These are phyloP conservation scores for Venturia oleaginea DNA, from an alignment of 2,329 filamentous ascomycete species.

Conservation along the genomic window DNA sequence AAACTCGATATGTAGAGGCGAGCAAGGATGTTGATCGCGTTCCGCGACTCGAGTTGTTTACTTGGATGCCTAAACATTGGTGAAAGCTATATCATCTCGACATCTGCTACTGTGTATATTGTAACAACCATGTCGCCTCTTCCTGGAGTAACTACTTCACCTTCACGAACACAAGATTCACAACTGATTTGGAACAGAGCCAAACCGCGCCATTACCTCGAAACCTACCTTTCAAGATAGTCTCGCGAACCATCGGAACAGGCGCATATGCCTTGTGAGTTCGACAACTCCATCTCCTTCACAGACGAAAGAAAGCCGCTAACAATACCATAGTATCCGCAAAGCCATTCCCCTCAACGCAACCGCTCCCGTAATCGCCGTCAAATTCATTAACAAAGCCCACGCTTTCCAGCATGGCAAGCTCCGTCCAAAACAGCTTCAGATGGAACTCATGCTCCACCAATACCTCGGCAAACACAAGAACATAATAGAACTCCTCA, in stretches of 20 bases:
- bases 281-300: not conserved
- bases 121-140: not conserved
- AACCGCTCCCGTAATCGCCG: slow-evolving; percentile 73
- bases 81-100: not conserved
- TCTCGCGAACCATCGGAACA: slow-evolving; percentile 93
- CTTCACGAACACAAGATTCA: not conserved
- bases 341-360: slow-evolving; percentile 72
- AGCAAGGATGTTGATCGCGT: not conserved
- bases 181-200: slow-evolving; percentile 47
- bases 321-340: slow-evolving; percentile 60
- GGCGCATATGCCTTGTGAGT: slow-evolving; percentile 93
- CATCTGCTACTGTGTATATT: not conserved
- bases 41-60: slow-evolving; percentile 3
- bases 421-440: slow-evolving; percentile 79
- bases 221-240: slow-evolving; percentile 83
- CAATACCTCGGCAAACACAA: slow-evolving; percentile 78
- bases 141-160: not conserved
- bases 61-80: not conserved
- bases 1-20: not conserved
- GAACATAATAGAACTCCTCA: slow-evolving; percentile 90
- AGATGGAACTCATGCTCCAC: slow-evolving; percentile 86
- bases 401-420: slow-evolving; percentile 85
- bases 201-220: slow-evolving; percentile 78
- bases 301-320: not conserved
- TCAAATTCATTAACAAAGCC: slow-evolving; percentile 98